Evolutionary conservation across 1,139 yeast species (phyloP).

Genomic region (Blastobotrys aristatus): DNA sequence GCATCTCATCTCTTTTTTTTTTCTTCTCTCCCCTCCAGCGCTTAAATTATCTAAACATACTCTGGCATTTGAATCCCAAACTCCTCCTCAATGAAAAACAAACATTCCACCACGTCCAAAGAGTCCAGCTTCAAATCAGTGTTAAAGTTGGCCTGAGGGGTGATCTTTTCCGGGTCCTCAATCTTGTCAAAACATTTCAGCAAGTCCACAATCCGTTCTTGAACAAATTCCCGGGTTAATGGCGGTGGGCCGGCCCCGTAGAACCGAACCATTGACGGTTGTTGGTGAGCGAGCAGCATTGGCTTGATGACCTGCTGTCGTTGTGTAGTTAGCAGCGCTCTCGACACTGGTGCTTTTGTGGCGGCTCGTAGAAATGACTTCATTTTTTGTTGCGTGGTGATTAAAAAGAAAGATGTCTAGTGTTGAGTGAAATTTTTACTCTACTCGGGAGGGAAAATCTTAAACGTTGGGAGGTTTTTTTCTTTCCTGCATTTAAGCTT

Average conservation of each 20-base stretch:
- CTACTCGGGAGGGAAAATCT: neutral
- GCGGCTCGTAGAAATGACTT: conserved; percentile 5
- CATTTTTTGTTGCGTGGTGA: neutral
- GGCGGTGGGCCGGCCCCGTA: conserved; percentile 36
- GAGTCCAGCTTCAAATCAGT: conserved; percentile 83
- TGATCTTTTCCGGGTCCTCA: conserved; percentile 46
- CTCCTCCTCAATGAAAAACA: conserved; percentile 81
- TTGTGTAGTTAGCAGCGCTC: neutral
- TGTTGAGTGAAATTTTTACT: conserved; percentile 3
- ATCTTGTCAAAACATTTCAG: conserved; percentile 76
- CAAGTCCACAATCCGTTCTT: conserved; percentile 69
- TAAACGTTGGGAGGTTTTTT: neutral
- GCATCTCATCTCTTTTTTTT: neutral
- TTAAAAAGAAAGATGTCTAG: neutral
- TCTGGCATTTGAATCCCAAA: conserved; percentile 71
- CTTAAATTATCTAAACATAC: conserved; percentile 25
- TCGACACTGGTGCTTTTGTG: conserved; percentile 1
- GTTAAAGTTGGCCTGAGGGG: conserved; percentile 57
- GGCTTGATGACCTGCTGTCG: conserved; percentile 1
- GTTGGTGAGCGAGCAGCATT: neutral
- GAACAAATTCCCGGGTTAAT: conserved; percentile 42
- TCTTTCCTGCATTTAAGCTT: too few relatives aligned
- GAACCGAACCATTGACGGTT: conserved; percentile 22
- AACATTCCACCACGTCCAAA: conserved; percentile 80
- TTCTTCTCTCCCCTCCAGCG: too few relatives aligned